Conservation (phyloP, 371 early-diverging fungal genomes). For the Phascolomyces articulosus region DNA sequence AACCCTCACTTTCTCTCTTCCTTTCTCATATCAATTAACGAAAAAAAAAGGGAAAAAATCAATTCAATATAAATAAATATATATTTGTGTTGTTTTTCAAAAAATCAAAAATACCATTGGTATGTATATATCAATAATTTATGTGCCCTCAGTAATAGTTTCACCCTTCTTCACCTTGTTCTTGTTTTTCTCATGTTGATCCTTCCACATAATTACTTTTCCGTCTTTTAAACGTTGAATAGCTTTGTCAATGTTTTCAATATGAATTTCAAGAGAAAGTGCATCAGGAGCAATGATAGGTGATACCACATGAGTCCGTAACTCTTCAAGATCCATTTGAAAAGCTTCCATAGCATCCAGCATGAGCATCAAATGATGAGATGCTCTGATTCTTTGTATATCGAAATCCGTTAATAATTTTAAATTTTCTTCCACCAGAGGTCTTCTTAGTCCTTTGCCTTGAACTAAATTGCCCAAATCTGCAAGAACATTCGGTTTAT, state of each 20-base stretch:
- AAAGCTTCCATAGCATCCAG: slow-evolving; percentile 46
- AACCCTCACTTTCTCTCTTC: too few species aligned
- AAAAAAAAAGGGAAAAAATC: too few species aligned
- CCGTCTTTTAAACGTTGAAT: slow-evolving; percentile 44
- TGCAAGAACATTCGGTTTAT: slow-evolving; percentile 32
- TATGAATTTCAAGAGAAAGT: slow-evolving; percentile 48
- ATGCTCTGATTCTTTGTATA: slow-evolving; percentile 32
- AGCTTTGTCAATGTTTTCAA: slow-evolving; percentile 50
- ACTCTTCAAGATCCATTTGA: slow-evolving; percentile 54
- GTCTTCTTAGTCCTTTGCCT: slow-evolving; percentile 33
- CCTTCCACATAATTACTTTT: slow-evolving; percentile 38
- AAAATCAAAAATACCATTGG: too few species aligned
- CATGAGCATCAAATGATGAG: slow-evolving; percentile 36
- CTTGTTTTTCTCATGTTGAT: slow-evolving; percentile 3
- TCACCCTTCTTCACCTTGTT: too few species aligned
- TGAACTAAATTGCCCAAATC: slow-evolving; percentile 36
- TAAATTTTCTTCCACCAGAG: slow-evolving; percentile 44
- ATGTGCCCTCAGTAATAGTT: too few species aligned
- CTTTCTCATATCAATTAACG: too few species aligned
- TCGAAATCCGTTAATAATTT: slow-evolving; percentile 39
- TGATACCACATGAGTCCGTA: slow-evolving; percentile 43
- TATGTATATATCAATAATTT: too few species aligned
- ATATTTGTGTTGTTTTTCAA: too few species aligned
- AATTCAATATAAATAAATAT: too few species aligned
- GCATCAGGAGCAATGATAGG: slow-evolving; percentile 42